Evolutionary conservation across 495 filamentous ascomycete species (phyloP).

Genomic region (Trichoderma reesei): DNA sequence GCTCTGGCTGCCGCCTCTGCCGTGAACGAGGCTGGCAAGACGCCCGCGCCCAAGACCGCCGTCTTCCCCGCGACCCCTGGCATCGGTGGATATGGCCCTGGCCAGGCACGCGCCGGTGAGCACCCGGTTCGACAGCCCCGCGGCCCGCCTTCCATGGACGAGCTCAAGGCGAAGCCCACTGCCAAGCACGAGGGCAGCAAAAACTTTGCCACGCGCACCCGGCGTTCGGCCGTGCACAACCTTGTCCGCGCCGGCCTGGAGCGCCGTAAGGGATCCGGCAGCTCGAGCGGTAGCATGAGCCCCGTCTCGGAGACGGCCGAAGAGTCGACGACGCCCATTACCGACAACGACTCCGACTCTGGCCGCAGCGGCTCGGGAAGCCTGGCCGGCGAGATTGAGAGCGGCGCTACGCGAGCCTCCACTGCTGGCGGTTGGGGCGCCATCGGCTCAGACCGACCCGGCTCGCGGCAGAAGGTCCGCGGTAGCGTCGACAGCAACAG

Average conservation of each 20-base stretch:
- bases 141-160: conserved; percentile 84
- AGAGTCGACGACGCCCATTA: conserved; percentile 57
- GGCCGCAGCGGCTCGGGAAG: conserved; percentile 71
- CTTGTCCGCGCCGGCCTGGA: conserved; percentile 84
- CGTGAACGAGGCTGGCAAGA: conserved; percentile 41
- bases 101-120: conserved; percentile 85
- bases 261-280: conserved; percentile 58
- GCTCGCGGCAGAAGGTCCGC: conserved; percentile 50
- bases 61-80: conserved; percentile 72
- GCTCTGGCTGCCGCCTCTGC: conserved; percentile 48
- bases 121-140: conserved; percentile 91
- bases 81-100: conserved; percentile 85
- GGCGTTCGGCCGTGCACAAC: conserved; percentile 82
- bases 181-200: conserved; percentile 94
- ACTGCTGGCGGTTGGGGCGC: conserved; percentile 60
- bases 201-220: conserved; percentile 92
- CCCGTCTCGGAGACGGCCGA: conserved; percentile 77
- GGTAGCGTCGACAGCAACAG: conserved; percentile 44
- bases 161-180: conserved; percentile 82
- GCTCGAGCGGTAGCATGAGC: conserved; percentile 68
- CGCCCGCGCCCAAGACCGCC: conserved; percentile 63
- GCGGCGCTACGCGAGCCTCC: conserved; percentile 66
- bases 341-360: conserved; percentile 73
- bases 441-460: conserved; percentile 70
- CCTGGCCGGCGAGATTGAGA: conserved; percentile 57